These are phyloP conservation scores for Parsonsia alboflavescens DNA, from an alignment of 257 asterid genomes.

Conservation along the genomic window DNA sequence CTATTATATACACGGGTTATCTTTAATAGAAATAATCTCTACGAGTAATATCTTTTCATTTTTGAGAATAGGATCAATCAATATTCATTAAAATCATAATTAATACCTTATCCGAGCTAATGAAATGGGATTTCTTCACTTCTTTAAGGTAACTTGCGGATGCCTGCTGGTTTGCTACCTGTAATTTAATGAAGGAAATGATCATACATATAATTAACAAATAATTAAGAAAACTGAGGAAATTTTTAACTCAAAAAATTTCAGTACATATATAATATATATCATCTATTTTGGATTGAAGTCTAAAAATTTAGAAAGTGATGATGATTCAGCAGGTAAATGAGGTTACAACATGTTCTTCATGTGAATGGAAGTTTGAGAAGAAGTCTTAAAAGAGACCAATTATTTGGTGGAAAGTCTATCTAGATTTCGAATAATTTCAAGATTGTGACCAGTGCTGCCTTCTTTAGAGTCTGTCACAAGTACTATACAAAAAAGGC, in stretches of 20 bases:
- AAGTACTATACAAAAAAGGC: background rate
- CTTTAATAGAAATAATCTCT: too few relatives aligned
- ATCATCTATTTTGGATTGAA: background rate
- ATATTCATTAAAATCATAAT: background rate
- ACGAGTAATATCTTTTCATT: too few relatives aligned
- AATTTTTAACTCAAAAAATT: too few relatives aligned
- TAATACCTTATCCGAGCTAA: conserved; percentile 81
- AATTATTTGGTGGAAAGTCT: background rate
- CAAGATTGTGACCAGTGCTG: conserved; percentile 2
- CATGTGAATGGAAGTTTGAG: conserved; percentile 5
- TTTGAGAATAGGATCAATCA: background rate
- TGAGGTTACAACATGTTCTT: conserved; percentile 8
- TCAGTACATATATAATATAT: background rate
- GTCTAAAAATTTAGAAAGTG: background rate
- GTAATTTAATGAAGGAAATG: conserved; percentile 16
- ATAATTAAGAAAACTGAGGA: background rate
- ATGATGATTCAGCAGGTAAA: too few relatives aligned
- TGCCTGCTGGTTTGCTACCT: conserved; percentile 71
- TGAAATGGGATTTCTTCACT: conserved; percentile 77
- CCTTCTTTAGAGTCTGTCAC: background rate
- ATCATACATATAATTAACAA: background rate
- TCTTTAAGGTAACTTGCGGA: conserved; percentile 66
- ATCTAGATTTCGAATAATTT: background rate
- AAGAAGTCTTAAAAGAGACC: background rate
- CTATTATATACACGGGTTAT: too few relatives aligned